A percentile compares a stretch with the other conserved stretches of the same genome.
phyloP scores from a whole-genome alignment of 352 stramenopile species.

The Phytophthora constricta region DNA sequence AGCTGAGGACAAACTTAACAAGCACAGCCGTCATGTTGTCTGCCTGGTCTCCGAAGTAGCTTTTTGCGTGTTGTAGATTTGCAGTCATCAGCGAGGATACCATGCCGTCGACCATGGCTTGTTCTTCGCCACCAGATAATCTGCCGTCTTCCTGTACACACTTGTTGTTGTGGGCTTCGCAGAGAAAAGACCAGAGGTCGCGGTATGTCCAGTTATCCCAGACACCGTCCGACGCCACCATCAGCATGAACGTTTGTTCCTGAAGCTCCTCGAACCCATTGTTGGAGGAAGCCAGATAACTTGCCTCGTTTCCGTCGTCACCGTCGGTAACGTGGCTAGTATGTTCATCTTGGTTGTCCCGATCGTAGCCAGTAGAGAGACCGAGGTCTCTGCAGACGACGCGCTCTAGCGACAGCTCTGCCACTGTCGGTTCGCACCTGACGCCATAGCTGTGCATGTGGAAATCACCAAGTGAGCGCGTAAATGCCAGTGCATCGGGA shows the following conservation, averaged over 20 bases:
- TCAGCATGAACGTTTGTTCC: slow-evolving; percentile 47
- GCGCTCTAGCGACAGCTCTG: slow-evolving; percentile 53
- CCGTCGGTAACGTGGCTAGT: not conserved
- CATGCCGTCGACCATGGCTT: slow-evolving; percentile 35
- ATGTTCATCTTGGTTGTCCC: slow-evolving; percentile 31
- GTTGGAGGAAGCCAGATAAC: slow-evolving; percentile 1
- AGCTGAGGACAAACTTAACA: slow-evolving; percentile 46
- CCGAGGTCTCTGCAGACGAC: slow-evolving; percentile 32
- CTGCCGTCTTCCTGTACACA: slow-evolving; percentile 9
- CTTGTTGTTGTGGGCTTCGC: slow-evolving; percentile 17
- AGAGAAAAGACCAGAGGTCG: slow-evolving; percentile 65
- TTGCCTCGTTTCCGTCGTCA: slow-evolving; percentile 18
- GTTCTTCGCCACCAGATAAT: slow-evolving; percentile 8
- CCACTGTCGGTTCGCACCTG: slow-evolving; percentile 64
- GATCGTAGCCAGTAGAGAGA: not conserved
- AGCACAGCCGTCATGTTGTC: slow-evolving; percentile 92
- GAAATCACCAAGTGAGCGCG: slow-evolving; percentile 86
- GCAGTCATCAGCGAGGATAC: slow-evolving; percentile 56
- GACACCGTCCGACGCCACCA: slow-evolving; percentile 84
- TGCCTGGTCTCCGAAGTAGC: slow-evolving; percentile 81
- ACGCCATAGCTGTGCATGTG: slow-evolving; percentile 91
- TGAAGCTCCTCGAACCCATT: slow-evolving; percentile 9
- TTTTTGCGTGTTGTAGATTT: slow-evolving; percentile 65
- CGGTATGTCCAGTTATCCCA: slow-evolving; percentile 92
- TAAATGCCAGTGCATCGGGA: slow-evolving; percentile 89